phyloP scores from a whole-genome alignment of 1,284 basidiomycete genomes.

The Naganishia liquefaciens region DNA sequence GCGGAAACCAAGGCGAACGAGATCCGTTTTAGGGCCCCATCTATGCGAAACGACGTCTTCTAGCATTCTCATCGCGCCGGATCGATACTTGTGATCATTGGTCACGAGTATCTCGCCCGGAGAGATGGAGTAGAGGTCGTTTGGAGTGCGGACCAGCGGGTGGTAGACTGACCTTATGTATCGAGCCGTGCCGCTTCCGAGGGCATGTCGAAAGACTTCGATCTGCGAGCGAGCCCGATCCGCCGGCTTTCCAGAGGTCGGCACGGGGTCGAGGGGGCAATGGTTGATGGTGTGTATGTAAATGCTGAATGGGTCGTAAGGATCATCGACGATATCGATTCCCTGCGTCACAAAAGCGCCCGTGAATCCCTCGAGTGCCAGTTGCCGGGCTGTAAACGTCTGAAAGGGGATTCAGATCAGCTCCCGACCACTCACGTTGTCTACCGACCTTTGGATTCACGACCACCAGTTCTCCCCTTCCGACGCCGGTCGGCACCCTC shows the following conservation, averaged over 20 bases:
- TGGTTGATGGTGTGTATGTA: conserved; percentile 47
- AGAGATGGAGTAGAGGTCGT: conserved; percentile 40
- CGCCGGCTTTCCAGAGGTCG: conserved; percentile 4
- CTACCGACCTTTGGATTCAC: conserved; percentile 40
- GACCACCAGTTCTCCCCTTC: conserved; percentile 31
- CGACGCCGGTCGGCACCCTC: background rate
- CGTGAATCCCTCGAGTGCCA: conserved; percentile 35
- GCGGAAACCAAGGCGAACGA: conserved; percentile 35
- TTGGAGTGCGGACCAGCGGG: conserved; percentile 40
- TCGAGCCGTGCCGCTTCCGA: conserved; percentile 30
- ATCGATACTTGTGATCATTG: conserved; percentile 42
- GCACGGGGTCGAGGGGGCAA: conserved; percentile 16
- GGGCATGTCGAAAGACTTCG: conserved; percentile 43
- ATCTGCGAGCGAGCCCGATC: conserved; percentile 35
- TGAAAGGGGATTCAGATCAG: conserved; percentile 7
- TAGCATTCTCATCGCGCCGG: conserved; percentile 34
- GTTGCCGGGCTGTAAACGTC: conserved; percentile 35
- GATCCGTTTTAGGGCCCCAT: conserved; percentile 32
- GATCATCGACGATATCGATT: conserved; percentile 41
- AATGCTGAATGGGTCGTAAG: conserved; percentile 27
- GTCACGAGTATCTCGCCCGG: conserved; percentile 41
- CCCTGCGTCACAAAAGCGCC: conserved; percentile 42
- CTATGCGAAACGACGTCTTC: conserved; percentile 38
- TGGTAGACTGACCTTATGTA: conserved; percentile 39
- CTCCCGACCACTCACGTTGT: background rate